Conservation (phyloP, 2,329 filamentous ascomycete species). For the Trichoderma simmonsii region DNA sequence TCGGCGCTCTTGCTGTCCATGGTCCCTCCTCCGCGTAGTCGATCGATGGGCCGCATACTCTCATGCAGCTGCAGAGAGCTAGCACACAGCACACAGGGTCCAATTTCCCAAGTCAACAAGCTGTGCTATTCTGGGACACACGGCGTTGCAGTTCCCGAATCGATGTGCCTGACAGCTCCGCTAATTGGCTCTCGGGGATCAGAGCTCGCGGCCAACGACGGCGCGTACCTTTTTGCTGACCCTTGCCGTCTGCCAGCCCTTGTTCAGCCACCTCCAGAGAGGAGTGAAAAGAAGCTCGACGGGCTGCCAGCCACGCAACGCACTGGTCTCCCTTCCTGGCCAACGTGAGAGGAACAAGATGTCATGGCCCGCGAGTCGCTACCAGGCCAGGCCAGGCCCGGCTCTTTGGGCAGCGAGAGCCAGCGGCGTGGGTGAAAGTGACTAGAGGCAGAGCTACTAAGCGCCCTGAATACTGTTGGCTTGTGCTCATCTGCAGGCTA, state of each 20-base stretch:
- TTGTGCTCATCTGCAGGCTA: slow-evolving; percentile 11
- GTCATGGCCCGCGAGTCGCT: background rate
- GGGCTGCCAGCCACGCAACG: background rate
- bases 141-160: slow-evolving; percentile 17
- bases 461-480: slow-evolving; percentile 17
- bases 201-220: background rate
- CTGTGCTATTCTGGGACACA: slow-evolving; percentile 16
- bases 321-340: background rate
- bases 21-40: background rate
- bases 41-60: slow-evolving; percentile 3
- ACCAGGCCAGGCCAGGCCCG: background rate
- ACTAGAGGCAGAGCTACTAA: slow-evolving; percentile 6
- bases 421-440: background rate
- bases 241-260: background rate
- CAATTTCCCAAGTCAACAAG: background rate
- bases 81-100: background rate
- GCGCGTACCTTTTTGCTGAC: slow-evolving; percentile 19
- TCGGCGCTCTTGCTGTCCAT: slow-evolving; percentile 6
- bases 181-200: slow-evolving; percentile 13
- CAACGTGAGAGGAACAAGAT: background rate
- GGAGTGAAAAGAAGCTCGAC: background rate
- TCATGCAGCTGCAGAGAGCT: background rate
- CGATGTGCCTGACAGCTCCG: background rate
- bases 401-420: slow-evolving; percentile 2
- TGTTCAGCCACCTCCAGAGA: slow-evolving; percentile 13